These are phyloP conservation scores for Coelastrella sp. DNA, from an alignment of 139 green algal genomes.

Conservation along the genomic window DNA sequence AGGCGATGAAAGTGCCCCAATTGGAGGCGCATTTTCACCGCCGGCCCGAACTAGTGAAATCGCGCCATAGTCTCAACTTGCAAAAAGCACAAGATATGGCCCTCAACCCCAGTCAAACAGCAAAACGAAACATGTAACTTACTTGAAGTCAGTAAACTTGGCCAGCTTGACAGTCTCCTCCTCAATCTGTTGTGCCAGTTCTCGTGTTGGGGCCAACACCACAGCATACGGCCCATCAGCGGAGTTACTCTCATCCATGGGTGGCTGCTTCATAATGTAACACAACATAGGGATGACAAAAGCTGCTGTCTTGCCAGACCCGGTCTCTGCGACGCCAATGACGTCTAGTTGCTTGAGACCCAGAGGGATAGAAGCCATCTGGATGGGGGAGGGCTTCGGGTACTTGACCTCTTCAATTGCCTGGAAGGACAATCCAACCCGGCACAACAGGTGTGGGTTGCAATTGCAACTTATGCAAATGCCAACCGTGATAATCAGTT, in stretches of 20 bases:
- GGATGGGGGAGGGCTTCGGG: conserved; percentile 96
- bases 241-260: conserved; percentile 90
- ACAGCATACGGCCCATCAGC: conserved; percentile 93
- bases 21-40: too few species aligned
- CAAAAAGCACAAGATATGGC: too few species aligned
- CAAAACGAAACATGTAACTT: neutral
- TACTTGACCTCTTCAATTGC: conserved; percentile 87
- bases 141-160: conserved; percentile 58
- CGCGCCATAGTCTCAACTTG: too few species aligned
- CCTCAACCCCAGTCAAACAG: neutral
- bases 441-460: neutral
- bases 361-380: conserved; percentile 97
- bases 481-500: too few species aligned
- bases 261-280: conserved; percentile 94
- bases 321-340: conserved; percentile 96
- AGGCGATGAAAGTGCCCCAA: too few species aligned
- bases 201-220: conserved; percentile 96
- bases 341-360: conserved; percentile 94
- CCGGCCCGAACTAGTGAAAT: too few species aligned
- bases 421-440: conserved; percentile 28
- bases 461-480: neutral
- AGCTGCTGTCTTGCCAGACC: conserved; percentile 97
- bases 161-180: conserved; percentile 74
- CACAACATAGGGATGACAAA: conserved; percentile 98
- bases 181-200: conserved; percentile 92